A percentile compares a stretch with the other conserved stretches of the same genome.
Conservation (phyloP, 768 basidiomycete species). For the Suillus discolor region DNA sequence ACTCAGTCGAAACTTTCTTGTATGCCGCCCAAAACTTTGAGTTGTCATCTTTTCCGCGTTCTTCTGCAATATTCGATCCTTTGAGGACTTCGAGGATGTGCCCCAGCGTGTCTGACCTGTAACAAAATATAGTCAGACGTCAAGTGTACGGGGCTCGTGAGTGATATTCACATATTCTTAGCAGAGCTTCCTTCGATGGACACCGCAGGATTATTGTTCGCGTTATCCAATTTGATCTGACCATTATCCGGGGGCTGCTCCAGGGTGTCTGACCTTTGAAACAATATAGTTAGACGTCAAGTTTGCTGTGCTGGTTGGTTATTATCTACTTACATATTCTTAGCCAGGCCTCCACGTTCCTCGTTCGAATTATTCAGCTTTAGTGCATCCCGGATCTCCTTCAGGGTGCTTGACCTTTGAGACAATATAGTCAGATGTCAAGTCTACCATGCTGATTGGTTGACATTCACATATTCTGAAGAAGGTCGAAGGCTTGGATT, state of each 20-base stretch:
- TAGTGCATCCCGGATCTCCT: too few relatives aligned
- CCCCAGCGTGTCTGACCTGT: background rate
- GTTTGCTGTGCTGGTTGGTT: too few relatives aligned
- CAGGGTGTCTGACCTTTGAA: too few relatives aligned
- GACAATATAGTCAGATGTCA: too few relatives aligned
- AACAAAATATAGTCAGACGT: background rate
- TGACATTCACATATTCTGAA: too few relatives aligned
- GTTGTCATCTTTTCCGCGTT: background rate
- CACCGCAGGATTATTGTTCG: background rate
- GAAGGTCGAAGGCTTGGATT: background rate
- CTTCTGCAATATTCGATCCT: background rate
- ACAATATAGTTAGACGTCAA: too few relatives aligned
- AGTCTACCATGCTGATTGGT: too few relatives aligned
- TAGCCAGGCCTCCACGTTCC: too few relatives aligned
- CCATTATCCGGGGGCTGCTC: background rate
- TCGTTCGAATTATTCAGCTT: too few relatives aligned
- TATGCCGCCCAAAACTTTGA: background rate
- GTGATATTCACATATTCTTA: background rate
- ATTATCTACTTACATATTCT: too few relatives aligned
- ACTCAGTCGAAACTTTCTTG: background rate
- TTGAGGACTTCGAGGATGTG: background rate
- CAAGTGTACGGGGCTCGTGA: background rate
- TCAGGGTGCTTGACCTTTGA: too few relatives aligned
- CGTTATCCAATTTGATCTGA: background rate
- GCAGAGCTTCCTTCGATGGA: background rate